phyloP scores from a whole-genome alignment of 306 rosid species.

The Vigna trinervia region DNA sequence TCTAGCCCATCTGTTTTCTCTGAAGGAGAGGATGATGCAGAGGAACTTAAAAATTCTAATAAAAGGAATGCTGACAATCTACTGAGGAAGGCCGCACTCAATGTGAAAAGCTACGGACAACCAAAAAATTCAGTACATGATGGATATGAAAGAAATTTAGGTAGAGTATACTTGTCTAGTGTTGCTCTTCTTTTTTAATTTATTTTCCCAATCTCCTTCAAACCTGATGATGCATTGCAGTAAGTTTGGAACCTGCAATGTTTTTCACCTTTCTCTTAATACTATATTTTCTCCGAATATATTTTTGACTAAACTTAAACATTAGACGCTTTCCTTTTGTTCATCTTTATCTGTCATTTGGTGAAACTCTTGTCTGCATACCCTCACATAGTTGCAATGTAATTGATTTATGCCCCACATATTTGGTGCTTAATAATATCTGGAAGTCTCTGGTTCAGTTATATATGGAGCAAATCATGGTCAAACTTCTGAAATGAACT shows the following conservation, averaged over 20 bases:
- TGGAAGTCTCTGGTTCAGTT: constrained; percentile 10
- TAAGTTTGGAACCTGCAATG: not conserved
- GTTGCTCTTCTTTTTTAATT: constrained; percentile 20
- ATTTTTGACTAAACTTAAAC: constrained; percentile 22
- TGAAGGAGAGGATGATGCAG: constrained; percentile 97
- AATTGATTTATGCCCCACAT: constrained; percentile 11
- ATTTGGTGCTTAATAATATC: constrained; percentile 12
- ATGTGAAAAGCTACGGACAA: constrained; percentile 70
- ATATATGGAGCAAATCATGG: constrained; percentile 20
- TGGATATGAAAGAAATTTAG: constrained; percentile 63
- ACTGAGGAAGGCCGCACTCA: constrained; percentile 75
- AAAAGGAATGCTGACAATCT: constrained; percentile 72
- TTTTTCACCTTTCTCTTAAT: not conserved
- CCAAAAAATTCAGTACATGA: constrained; percentile 63
- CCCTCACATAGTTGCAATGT: not conserved
- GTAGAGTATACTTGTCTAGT: constrained; percentile 59
- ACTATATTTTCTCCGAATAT: not conserved
- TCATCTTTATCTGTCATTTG: constrained; percentile 5
- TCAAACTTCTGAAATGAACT: constrained; percentile 24
- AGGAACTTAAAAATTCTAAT: constrained; percentile 58
- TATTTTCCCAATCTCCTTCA: not conserved
- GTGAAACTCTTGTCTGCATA: constrained; percentile 30
- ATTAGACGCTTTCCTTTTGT: constrained; percentile 14
- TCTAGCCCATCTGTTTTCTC: constrained; percentile 96
- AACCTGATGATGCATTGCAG: not conserved